These are phyloP conservation scores for Cardamine chenopodiifolia DNA, from an alignment of 345 rosid genomes.

Conservation along the genomic window DNA sequence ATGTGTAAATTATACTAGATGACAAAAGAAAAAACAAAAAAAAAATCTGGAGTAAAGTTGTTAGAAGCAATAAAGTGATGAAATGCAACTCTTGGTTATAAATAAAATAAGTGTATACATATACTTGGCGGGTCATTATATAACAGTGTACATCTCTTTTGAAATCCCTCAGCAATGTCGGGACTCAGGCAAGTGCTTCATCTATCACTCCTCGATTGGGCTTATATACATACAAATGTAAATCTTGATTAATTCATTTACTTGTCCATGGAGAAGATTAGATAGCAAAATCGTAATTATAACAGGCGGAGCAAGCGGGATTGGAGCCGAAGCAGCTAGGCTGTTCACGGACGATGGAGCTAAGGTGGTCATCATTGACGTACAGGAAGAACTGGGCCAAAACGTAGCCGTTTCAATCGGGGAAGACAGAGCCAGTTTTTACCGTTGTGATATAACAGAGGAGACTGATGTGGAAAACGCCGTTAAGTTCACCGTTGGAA, in stretches of 20 bases:
- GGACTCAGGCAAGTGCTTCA: conserved; percentile 22
- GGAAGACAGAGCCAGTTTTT: conserved; percentile 48
- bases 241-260: not conserved
- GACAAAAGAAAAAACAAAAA: too few species aligned
- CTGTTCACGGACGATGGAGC: conserved; percentile 71
- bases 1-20: not conserved
- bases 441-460: conserved; percentile 66
- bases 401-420: conserved; percentile 52
- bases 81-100: not conserved
- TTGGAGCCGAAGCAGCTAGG: conserved; percentile 71
- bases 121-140: not conserved
- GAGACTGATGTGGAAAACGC: conserved; percentile 67
- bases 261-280: conserved; percentile 44
- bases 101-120: not conserved
- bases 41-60: too few species aligned
- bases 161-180: conserved; percentile 5
- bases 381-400: conserved; percentile 68
- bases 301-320: conserved; percentile 88
- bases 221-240: not conserved
- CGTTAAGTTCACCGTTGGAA: conserved; percentile 52
- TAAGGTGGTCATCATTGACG: conserved; percentile 63
- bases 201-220: not conserved
- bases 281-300: conserved; percentile 84
- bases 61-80: not conserved
- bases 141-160: not conserved